phyloP scores from a whole-genome alignment of 2,329 filamentous ascomycete genomes.

The Aspergillus pseudoglaucus region DNA sequence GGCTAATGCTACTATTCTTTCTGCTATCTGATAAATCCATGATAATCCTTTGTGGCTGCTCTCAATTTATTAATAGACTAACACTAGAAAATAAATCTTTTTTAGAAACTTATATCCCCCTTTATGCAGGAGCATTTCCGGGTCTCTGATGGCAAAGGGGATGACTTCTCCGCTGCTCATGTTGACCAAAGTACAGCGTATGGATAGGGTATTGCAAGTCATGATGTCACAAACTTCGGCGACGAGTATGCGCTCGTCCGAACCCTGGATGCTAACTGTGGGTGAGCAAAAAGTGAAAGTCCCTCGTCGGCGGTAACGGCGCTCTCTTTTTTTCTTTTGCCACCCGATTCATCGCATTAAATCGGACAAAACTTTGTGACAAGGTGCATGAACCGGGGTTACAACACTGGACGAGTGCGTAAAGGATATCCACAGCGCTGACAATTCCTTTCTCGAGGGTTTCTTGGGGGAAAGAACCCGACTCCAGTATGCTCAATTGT shows the following conservation, averaged over 20 bases:
- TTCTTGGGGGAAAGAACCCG: neutral
- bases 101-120: neutral
- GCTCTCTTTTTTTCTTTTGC: neutral
- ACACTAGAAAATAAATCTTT: neutral
- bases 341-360: neutral
- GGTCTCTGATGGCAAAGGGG: neutral
- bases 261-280: slow-evolving; percentile 5
- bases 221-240: slow-evolving; percentile 7
- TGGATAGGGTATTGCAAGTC: neutral
- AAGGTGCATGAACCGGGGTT: neutral
- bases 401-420: no score
- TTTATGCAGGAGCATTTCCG: neutral
- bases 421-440: neutral
- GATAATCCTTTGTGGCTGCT: no score
- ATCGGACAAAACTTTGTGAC: neutral
- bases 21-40: no score
- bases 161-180: no score
- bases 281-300: neutral
- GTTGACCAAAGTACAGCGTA: no score
- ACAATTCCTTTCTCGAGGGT: neutral
- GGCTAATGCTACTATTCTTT: no score
- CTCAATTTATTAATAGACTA: neutral
- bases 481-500: slow-evolving; percentile 2
- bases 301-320: neutral
- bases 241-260: slow-evolving; percentile 1